A percentile compares a stretch with the other conserved stretches of the same genome.
Evolutionary conservation across 139 green algal species (phyloP).

Genomic region (Pseudopediastrum boryanum): DNA sequence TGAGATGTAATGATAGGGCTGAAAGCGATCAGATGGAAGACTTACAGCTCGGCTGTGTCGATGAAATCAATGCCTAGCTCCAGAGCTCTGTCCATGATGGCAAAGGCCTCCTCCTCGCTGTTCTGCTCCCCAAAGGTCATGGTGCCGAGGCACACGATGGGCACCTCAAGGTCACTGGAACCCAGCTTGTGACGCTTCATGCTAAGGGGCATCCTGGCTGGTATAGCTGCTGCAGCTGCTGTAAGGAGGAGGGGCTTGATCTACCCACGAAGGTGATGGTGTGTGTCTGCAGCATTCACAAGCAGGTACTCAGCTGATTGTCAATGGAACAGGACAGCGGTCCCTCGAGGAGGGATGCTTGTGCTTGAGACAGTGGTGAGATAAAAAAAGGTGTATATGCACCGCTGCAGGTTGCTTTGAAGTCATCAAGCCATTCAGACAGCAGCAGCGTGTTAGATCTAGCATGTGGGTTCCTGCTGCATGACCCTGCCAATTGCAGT

Average conservation of each 20-base stretch:
- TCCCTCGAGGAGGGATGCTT: background rate
- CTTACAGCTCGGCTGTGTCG: conserved; percentile 74
- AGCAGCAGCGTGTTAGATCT: too few relatives aligned
- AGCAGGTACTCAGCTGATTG: background rate
- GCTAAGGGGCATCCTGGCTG: background rate
- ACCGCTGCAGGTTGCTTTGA: too few relatives aligned
- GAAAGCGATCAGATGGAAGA: conserved; percentile 7
- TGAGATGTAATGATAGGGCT: too few relatives aligned
- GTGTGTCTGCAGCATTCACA: background rate
- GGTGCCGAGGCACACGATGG: conserved; percentile 69
- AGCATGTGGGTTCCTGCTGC: too few relatives aligned
- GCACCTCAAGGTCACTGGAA: conserved; percentile 63
- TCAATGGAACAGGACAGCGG: background rate
- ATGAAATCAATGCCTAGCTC: conserved; percentile 67
- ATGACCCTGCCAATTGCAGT: too few relatives aligned
- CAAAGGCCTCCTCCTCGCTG: conserved; percentile 61
- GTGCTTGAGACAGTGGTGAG: background rate
- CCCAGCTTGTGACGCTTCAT: conserved; percentile 37
- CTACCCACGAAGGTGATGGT: too few relatives aligned
- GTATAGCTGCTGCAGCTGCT: too few relatives aligned
- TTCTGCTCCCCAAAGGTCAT: conserved; percentile 44
- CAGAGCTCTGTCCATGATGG: conserved; percentile 59
- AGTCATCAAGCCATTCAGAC: too few relatives aligned
- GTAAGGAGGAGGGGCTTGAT: background rate
- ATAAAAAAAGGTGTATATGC: too few relatives aligned